These are phyloP conservation scores for Casuarina equisetifolia DNA, from an alignment of 306 rosid genomes.

Conservation along the genomic window DNA sequence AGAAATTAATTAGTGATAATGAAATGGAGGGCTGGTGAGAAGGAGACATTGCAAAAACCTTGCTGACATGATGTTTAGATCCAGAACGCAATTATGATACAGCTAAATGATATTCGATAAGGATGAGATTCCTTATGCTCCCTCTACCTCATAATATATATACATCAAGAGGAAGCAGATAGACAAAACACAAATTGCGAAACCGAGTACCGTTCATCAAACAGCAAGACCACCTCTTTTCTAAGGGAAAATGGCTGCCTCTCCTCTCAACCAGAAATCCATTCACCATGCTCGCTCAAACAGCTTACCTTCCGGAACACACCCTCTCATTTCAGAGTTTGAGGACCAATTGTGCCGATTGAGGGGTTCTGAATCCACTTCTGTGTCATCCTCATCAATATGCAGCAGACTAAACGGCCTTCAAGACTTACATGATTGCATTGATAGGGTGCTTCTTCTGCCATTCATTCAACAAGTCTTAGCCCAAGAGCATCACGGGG, in stretches of 20 bases:
- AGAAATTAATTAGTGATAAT: background rate
- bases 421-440: slow-evolving; percentile 19
- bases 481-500: background rate
- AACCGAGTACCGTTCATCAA: slow-evolving; percentile 11
- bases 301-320: slow-evolving; percentile 38
- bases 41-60: slow-evolving; percentile 21
- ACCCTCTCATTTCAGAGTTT: slow-evolving; percentile 34
- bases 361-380: slow-evolving; percentile 28
- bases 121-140: slow-evolving; percentile 26
- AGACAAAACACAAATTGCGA: slow-evolving; percentile 6
- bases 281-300: slow-evolving; percentile 36
- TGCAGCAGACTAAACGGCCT: slow-evolving; percentile 23
- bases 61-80: slow-evolving; percentile 12
- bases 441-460: slow-evolving; percentile 16
- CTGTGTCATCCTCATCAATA: slow-evolving; percentile 18
- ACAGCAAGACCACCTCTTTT: slow-evolving; percentile 3
- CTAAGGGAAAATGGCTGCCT: slow-evolving; percentile 32
- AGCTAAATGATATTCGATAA: slow-evolving; percentile 22
- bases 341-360: slow-evolving; percentile 31
- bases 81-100: slow-evolving; percentile 22
- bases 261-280: slow-evolving; percentile 24
- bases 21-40: background rate
- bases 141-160: slow-evolving; percentile 21
- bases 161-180: slow-evolving; percentile 10
- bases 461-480: slow-evolving; percentile 17